Evolutionary conservation across 2,329 filamentous ascomycete species (phyloP), one percentile per base, ranked within the genome.

Genomic region (Pyricularia grisea): DNA sequence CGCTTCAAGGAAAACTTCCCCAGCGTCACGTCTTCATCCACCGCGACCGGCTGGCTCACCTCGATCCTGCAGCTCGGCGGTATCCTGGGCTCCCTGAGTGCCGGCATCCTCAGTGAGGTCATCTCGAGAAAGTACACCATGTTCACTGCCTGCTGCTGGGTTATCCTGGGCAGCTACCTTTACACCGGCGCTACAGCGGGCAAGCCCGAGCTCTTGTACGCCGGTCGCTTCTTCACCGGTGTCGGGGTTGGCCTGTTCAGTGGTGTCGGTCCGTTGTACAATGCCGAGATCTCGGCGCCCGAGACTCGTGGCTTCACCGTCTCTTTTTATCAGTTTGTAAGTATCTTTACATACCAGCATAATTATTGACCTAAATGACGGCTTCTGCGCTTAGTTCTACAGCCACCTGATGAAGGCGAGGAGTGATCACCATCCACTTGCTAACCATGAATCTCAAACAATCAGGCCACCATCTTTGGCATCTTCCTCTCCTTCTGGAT

Each of bases 261-360:
- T 66, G 81, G 80, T 68, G 80, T 80, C 72, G 74, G 78, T 7
- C 82, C 82, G 1, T 72, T 84, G 0, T 85, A 85, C 73, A 83
- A 83, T 66, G 81, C 82, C 30, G 85, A 87, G 73, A 77, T 83
- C 5, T 83, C 85, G 1, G 83, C 88, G 11, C 88, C 89, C 1
- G 88, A 91, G 75, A 82, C 90, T n/a, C 81, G 89, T 69, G 89
- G 89, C 55, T 84, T 88, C 20, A 81, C 91, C 1, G 87, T 91
- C 17, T 87, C 85, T 6, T 81, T 90, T 10, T 88, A 91, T 70
- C 88, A 90, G 71, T 82, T 91, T 20, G 85, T 61, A 7, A 61
- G 58, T 61, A n/a, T n/a, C n/a, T 23, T 58, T 58, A 2, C 9
- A 9, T 61, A 50, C 4, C 17, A n/a, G 17, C 12, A 42, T 36